These are phyloP conservation scores for Aspergillus unguis DNA, from an alignment of 2,329 filamentous ascomycete genomes.

Conservation along the genomic window DNA sequence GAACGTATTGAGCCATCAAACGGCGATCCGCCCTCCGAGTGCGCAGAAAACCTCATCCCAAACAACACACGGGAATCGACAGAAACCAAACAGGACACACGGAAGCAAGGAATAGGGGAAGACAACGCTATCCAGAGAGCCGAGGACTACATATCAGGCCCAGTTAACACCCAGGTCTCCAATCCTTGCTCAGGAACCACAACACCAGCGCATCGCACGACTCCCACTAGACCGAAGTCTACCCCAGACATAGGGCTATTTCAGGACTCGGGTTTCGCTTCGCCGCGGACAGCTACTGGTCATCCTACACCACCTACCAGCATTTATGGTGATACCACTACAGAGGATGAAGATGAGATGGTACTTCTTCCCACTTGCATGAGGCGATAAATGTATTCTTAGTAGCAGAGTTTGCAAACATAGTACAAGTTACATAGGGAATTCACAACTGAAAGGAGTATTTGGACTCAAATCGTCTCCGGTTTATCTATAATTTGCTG, in stretches of 20 bases:
- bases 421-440: too few species aligned
- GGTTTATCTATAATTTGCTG: too few species aligned
- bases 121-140: too few species aligned
- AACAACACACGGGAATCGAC: not conserved
- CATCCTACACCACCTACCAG: not conserved
- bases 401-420: too few species aligned
- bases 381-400: not conserved
- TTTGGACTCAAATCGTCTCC: too few species aligned
- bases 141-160: too few species aligned
- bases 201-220: not conserved
- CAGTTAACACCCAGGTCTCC: not conserved
- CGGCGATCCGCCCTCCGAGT: not conserved
- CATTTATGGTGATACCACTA: not conserved
- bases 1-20: too few species aligned
- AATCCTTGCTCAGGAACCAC: not conserved
- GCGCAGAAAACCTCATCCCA: not conserved
- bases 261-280: not conserved
- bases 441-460: too few species aligned
- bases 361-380: slow-evolving; percentile 1
- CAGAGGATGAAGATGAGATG: slow-evolving; percentile 5
- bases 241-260: not conserved
- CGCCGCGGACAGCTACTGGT: not conserved
- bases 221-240: not conserved
- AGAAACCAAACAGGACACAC: not conserved
- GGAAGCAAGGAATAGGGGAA: not conserved